Evolutionary conservation across 768 basidiomycete genomes (phyloP), one percentile per base, ranked within the genome.

Genomic region (Pleurotus pulmonarius): DNA sequence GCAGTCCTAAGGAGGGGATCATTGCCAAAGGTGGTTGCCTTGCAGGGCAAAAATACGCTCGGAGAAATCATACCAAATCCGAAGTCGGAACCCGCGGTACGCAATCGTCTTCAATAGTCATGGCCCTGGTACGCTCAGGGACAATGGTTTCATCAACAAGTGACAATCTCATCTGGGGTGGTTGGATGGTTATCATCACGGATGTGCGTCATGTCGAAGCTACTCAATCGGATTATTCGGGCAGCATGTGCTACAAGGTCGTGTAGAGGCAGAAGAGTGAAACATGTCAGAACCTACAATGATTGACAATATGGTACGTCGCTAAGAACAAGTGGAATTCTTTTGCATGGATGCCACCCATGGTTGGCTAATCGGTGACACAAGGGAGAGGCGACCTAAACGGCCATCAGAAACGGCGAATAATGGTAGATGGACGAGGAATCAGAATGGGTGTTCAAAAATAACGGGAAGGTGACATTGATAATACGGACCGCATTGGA

Each of bases 61-160:
- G 60, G 61, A 56, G 58, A 59, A 62, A 57, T 44, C 47, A 46
- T 29, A 59, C 25, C 20, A 62, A 58, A 57, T 56, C 59, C 58
- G 59, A 46, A 59, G 54, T 46, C 59, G 61, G 59, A 62, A 49
- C 46, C 61, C 61, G 61, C 61, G 61, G 61, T 58, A 46, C 43
- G 48, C 18, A 25, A 46, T 51, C 38, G 59, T 44, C 29, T 46
- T 40, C 37, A 49, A 37, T 56, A 47, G 41, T 20, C 26, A 38
- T 26, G 34, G 43, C 54, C 46, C 46, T 54, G n/a, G 25, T 34
- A 25, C 34, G 39, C 29, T 47, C 54, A 55, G 46, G 54, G 34
- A 53, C 44, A 39, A 4, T 51, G 25, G 26, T 20, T 38, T 40
- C 39, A 16, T 53, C 26, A 38, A 38, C 18, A 34, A 34, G 29